Base-by-base conservation (phyloP, 1,284 basidiomycete species). In the Tilletia setariae region DNA sequence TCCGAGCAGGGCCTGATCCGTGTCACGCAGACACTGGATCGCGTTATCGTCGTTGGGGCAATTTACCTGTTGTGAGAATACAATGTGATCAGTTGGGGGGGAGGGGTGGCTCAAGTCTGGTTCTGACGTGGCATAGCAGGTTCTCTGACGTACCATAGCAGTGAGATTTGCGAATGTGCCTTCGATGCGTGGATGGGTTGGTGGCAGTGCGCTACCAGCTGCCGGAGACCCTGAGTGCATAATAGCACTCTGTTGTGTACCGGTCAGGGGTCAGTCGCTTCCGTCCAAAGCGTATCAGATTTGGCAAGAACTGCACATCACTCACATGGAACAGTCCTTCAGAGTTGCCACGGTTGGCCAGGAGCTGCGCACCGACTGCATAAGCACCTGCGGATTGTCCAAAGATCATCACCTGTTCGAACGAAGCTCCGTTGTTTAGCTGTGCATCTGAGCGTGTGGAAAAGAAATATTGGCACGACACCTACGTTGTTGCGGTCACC, bases 161-260 rank as follows among this genome's bases (percentile, higher is more conserved):
- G 56, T 61, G 9, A 61, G 56, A 40, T 61, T 61, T 16, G 28
- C 32, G n/a, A 61, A 61, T 32, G 56, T 61, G 15, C 9, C 56
- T 15, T 61, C 28, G 3, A 61, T 3, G 6, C 56, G 9, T 19
- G 56, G 56, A 61, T 61, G 56, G 8, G 28, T 35, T 7, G 56
- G 56, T 35, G 32, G 9, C 6, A 61, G n/a, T 2, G 56, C 56
- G 30, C 28, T 61, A 7, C 56, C 56, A 8, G 28, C 56, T 32
- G 30, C 56, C 3, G 56, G 56, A 16, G 56, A 61, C 16, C 56
- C 56, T 16, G 56, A 61, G 28, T 61, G 56, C 56, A 61, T 61
- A 30, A 61, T 61, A 30, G 56, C 56, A 6, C 30, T 11, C 51
- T 53, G 51, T 53, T 11, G 7, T 1, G 47, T 53, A 13, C 6